These are phyloP conservation scores for Acanthochlamys bracteata DNA, from an alignment of 106 monocot species.

Conservation along the genomic window DNA sequence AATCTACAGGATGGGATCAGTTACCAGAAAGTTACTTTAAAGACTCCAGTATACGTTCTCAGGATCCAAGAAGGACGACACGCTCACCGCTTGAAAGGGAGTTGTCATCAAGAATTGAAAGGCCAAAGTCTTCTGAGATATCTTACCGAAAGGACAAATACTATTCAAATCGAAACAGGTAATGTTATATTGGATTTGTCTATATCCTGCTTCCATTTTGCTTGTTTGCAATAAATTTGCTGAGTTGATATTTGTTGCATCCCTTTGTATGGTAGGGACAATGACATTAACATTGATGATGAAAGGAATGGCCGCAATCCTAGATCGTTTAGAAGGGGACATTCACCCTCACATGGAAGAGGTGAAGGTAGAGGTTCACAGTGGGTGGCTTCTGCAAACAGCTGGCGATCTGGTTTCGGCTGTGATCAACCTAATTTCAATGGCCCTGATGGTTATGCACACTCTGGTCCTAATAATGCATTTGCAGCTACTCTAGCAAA, in stretches of 20 bases:
- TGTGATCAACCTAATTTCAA: slow-evolving; percentile 33
- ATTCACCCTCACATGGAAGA: slow-evolving; percentile 19
- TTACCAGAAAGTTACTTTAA: slow-evolving; percentile 28
- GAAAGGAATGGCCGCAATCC: slow-evolving; percentile 20
- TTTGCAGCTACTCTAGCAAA: slow-evolving; percentile 72
- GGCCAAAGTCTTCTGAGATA: slow-evolving; percentile 29
- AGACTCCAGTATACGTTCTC: slow-evolving; percentile 10
- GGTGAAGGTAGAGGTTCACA: slow-evolving; percentile 23
- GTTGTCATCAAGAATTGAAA: slow-evolving; percentile 27
- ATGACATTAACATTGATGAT: slow-evolving; percentile 16
- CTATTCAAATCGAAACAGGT: slow-evolving; percentile 49
- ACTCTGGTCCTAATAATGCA: slow-evolving; percentile 50
- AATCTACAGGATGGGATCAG: slow-evolving; percentile 69
- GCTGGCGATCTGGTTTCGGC: slow-evolving; percentile 15
- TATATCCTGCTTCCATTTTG: background rate
- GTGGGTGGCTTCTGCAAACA: slow-evolving; percentile 27
- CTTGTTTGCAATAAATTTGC: background rate
- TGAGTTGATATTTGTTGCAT: slow-evolving; percentile 6
- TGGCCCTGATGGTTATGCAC: slow-evolving; percentile 26
- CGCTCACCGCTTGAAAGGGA: slow-evolving; percentile 24
- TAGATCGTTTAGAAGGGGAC: slow-evolving; percentile 25
- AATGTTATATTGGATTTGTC: slow-evolving; percentile 3
- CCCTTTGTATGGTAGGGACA: slow-evolving; percentile 23
- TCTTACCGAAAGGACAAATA: slow-evolving; percentile 29
- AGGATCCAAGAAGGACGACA: slow-evolving; percentile 9